phyloP scores from a whole-genome alignment of 495 filamentous ascomycete species.

The Aspergillus indologenus region DNA sequence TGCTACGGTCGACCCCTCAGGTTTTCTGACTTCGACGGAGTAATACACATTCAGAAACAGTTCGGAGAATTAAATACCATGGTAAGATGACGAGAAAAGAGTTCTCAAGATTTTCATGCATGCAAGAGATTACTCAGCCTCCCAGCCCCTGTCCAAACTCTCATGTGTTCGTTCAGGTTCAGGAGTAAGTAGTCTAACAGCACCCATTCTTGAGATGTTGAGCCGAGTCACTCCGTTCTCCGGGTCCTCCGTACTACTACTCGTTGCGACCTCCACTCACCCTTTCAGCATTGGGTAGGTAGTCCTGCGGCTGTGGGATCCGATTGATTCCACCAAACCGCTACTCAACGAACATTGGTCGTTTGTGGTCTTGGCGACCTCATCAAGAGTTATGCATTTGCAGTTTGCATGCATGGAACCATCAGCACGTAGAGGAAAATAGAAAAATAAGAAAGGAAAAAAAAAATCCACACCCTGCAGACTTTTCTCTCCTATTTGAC shows the following conservation, averaged over 20 bases:
- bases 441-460: too few species aligned
- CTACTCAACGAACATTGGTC: neutral
- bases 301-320: neutral
- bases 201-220: neutral
- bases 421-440: too few species aligned
- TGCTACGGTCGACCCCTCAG: neutral
- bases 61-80: neutral
- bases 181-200: too few species aligned
- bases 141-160: too few species aligned
- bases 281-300: neutral
- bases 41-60: neutral
- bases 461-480: neutral
- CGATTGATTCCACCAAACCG: neutral
- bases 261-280: conserved; percentile 4
- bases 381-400: neutral
- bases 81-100: neutral
- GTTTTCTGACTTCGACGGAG: too few species aligned
- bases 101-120: neutral
- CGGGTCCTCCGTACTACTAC: too few species aligned
- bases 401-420: neutral
- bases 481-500: neutral
- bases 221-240: conserved; percentile 9
- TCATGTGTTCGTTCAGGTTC: too few species aligned
- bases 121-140: neutral
- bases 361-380: neutral